Conservation (phyloP, 441 rosid genomes). For the Aquilaria agallochum region DNA sequence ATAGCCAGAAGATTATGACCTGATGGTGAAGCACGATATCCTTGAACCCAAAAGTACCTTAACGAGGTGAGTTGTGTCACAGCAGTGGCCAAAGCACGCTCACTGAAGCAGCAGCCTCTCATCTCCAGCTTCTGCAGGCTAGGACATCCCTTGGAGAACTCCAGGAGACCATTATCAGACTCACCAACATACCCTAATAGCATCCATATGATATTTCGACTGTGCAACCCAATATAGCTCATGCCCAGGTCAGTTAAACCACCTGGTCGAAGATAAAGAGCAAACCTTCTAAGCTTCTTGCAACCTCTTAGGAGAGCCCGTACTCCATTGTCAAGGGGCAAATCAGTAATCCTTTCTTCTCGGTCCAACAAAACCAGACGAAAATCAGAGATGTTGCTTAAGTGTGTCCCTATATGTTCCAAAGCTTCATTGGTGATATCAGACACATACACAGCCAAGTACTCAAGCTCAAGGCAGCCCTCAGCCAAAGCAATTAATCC, state of each 20-base stretch:
- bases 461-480: constrained; percentile 79
- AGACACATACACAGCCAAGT: constrained; percentile 81
- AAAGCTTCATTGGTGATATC: constrained; percentile 80
- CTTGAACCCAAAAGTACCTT: constrained; percentile 94
- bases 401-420: constrained; percentile 57
- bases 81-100: constrained; percentile 62
- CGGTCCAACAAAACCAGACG: constrained; percentile 82
- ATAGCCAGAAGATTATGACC: constrained; percentile 58
- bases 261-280: constrained; percentile 70
- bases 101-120: constrained; percentile 88
- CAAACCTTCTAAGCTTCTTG: constrained; percentile 73
- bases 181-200: constrained; percentile 85
- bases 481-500: constrained; percentile 79
- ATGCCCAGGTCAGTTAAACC: constrained; percentile 81
- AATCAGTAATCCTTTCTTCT: constrained; percentile 67
- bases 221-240: constrained; percentile 63
- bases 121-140: constrained; percentile 84
- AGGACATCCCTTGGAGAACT: constrained; percentile 81
- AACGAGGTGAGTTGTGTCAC: constrained; percentile 58
- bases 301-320: constrained; percentile 78
- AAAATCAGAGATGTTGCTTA: constrained; percentile 71
- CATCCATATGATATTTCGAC: constrained; percentile 86
- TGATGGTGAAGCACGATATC: constrained; percentile 48
- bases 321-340: constrained; percentile 90
- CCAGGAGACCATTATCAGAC: constrained; percentile 68